Base-by-base conservation (phyloP, 164 flowering plant genomes). In the Stephania japonica region DNA sequence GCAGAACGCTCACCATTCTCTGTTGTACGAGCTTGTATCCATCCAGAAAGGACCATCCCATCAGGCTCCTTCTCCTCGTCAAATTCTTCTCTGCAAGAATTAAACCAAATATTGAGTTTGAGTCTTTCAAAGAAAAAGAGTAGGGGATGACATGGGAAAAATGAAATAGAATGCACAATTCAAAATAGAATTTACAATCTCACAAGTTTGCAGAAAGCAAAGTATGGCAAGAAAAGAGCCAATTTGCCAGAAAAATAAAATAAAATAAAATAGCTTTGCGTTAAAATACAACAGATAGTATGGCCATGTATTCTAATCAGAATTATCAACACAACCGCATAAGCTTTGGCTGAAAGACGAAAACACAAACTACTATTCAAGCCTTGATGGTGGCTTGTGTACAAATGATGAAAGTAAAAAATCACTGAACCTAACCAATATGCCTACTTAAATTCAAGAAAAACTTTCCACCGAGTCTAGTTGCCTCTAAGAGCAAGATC, bases 1-100 rank as follows among this genome's bases (percentile, higher is more conserved):
- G 85, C 26, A 27, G 78, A 68, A 0, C 78, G 63, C 21, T 77
- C 77, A 13, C 81, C 85, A 76, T 81, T 82, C 47, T 73, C 75
- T 27, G 24, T 79, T 19, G 82, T 61, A 56, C 83, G 83, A 77
- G 89, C 74, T 80, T 80, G 87, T 42, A 82, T 79, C 97, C 95
- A 89, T 80, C 99, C 99, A 59, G 81, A 80, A 59, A 96, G 95
- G 79, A 96, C 67, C 99, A 96, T 91, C 41, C 91, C 93, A 80
- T 96, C 98, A 63, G 97, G 95, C 79, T 91, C 97, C 79, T 90
- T 87, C 82, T 94, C 97, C 79, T 91, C 93, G 44, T 96, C 97
- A 84, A 96, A 93, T 73, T 90, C 92, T 74, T 93, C 98, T 75
- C 97, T 93, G 90, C 68, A 69, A 42, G 38, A 21, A 6, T 65